Percentiles rank a stretch among this genome's conserved stretches.
Conservation (phyloP, 768 basidiomycete species). For the Hortiboletus campestris region DNA sequence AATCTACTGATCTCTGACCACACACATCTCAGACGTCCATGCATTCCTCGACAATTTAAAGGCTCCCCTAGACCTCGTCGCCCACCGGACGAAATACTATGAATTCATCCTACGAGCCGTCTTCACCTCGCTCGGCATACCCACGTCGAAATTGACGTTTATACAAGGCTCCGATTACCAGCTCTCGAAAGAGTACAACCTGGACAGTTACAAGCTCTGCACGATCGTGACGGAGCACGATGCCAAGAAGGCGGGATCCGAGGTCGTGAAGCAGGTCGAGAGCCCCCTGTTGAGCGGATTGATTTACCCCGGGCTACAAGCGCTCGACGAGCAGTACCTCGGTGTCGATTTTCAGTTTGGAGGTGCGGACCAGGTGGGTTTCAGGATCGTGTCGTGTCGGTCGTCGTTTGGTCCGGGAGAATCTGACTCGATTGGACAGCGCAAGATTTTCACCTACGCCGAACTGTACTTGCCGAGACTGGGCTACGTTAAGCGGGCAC, state of each 20-base stretch:
- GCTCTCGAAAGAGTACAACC: slow-evolving; percentile 84
- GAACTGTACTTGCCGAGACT: slow-evolving; percentile 92
- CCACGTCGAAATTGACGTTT: slow-evolving; percentile 78
- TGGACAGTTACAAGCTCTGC: slow-evolving; percentile 92
- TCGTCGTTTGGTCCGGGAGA: background rate
- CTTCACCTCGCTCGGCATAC: slow-evolving; percentile 87
- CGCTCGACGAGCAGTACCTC: slow-evolving; percentile 96
- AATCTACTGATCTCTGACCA: background rate
- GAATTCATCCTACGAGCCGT: slow-evolving; percentile 76
- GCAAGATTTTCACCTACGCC: slow-evolving; percentile 98
- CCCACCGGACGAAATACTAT: slow-evolving; percentile 89
- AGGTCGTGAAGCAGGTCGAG: slow-evolving; percentile 97
- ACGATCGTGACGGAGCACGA: slow-evolving; percentile 94
- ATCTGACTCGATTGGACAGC: slow-evolving; percentile 42
- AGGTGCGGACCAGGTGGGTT: slow-evolving; percentile 88
- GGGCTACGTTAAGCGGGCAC: slow-evolving; percentile 92
- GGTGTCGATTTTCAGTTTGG: slow-evolving; percentile 97
- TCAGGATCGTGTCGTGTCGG: background rate
- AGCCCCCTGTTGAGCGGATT: slow-evolving; percentile 88
- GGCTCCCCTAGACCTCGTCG: slow-evolving; percentile 89
- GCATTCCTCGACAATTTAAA: slow-evolving; percentile 98
- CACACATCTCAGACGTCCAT: slow-evolving; percentile 67
- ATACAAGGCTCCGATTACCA: slow-evolving; percentile 93
- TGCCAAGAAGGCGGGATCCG: slow-evolving; percentile 96
- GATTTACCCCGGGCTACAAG: slow-evolving; percentile 94